These are phyloP conservation scores for Colletotrichum spaethianum DNA, from an alignment of 2,329 filamentous ascomycete species.

Conservation along the genomic window DNA sequence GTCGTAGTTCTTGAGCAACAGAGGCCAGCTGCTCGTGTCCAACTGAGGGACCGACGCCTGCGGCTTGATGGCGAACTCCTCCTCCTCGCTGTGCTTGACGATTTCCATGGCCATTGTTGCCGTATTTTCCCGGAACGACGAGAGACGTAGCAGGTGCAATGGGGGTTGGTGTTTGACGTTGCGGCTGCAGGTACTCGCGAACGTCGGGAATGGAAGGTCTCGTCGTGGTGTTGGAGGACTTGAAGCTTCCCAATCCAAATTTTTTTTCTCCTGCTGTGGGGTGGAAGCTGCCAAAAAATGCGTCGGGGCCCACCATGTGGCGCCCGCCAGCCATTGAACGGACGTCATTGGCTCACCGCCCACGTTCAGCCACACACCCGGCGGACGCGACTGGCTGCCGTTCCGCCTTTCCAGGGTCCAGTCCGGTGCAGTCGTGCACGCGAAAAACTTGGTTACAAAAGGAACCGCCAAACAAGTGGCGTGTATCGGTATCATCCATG, in stretches of 20 bases:
- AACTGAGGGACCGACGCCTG: constrained; percentile 83
- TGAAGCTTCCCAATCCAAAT: constrained; percentile 44
- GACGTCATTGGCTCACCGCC: constrained; percentile 14
- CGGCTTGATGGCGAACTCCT: constrained; percentile 92
- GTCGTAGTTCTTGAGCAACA: constrained; percentile 96
- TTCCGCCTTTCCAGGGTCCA: constrained; percentile 26
- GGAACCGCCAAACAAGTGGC: not conserved
- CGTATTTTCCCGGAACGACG: constrained; percentile 26
- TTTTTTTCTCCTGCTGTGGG: constrained; percentile 45
- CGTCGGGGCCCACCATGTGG: constrained; percentile 30
- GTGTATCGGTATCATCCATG: not conserved
- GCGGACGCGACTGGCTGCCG: constrained; percentile 35
- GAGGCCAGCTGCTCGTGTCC: constrained; percentile 91
- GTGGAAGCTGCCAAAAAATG: constrained; percentile 38
- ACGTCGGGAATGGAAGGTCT: constrained; percentile 37
- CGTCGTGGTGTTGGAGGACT: constrained; percentile 41
- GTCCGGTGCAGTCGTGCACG: constrained; percentile 1
- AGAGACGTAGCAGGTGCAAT: constrained; percentile 24
- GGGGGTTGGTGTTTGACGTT: constrained; percentile 30
- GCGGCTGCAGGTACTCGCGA: constrained; percentile 36
- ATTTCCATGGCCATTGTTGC: constrained; percentile 64
- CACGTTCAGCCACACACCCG: constrained; percentile 31
- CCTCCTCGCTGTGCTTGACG: constrained; percentile 65
- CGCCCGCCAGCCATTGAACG: constrained; percentile 26
- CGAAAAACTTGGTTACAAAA: not conserved